phyloP scores from a whole-genome alignment of 2,329 filamentous ascomycete genomes.

The Diaporthe sp. region DNA sequence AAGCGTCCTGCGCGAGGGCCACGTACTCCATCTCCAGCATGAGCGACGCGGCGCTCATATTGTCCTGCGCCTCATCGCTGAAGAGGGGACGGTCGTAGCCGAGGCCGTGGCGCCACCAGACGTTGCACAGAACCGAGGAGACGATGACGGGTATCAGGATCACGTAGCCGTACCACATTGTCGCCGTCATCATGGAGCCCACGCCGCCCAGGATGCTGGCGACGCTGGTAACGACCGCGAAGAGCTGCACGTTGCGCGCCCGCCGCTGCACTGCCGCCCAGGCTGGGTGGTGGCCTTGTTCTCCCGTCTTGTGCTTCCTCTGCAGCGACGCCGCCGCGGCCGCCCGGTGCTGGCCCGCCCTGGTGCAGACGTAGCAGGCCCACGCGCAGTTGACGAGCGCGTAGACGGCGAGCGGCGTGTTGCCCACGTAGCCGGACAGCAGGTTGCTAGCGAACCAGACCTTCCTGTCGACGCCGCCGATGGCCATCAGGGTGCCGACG shows the following conservation, averaged over 20 bases:
- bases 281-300: conserved; percentile 34
- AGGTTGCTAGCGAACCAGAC: conserved; percentile 65
- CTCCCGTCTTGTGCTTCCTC: not conserved
- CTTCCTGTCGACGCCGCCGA: conserved; percentile 58
- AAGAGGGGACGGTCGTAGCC: conserved; percentile 59
- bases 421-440: conserved; percentile 68
- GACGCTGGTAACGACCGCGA: conserved; percentile 58
- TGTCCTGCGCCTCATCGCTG: conserved; percentile 17
- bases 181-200: conserved; percentile 64
- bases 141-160: conserved; percentile 64
- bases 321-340: conserved; percentile 39
- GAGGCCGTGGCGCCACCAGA: conserved; percentile 60
- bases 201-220: conserved; percentile 62
- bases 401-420: conserved; percentile 62
- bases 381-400: conserved; percentile 63
- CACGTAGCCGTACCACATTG: conserved; percentile 66
- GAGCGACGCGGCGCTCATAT: conserved; percentile 41
- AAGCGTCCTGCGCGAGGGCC: not conserved
- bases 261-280: conserved; percentile 50
- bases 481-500: conserved; percentile 66
- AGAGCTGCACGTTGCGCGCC: conserved; percentile 57
- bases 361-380: conserved; percentile 58
- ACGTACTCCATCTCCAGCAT: conserved; percentile 46
- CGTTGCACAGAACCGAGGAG: conserved; percentile 60
- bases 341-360: conserved; percentile 55